A percentile compares a stretch with the other conserved stretches of the same genome.
phyloP scores from a whole-genome alignment of 805 yeast species.

The Spathaspora gorwiae region DNA sequence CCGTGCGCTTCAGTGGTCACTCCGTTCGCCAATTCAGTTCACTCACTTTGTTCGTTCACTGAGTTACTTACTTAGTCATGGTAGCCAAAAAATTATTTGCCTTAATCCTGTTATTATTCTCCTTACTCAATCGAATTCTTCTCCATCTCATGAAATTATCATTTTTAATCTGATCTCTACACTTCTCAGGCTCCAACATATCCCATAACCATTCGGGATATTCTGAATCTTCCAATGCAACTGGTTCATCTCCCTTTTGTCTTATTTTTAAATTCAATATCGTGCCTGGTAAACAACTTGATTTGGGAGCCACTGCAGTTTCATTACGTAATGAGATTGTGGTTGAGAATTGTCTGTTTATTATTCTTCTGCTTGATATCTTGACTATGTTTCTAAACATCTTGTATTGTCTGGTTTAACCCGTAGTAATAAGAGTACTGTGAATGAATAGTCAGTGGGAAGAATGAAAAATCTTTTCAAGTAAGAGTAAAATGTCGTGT shows the following conservation, averaged over 20 bases:
- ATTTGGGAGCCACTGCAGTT: conserved; percentile 6
- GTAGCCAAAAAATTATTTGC: conserved; percentile 71
- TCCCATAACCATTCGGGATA: conserved; percentile 97
- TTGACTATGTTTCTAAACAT: too few species aligned
- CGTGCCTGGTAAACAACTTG: conserved; percentile 64
- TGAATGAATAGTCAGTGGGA: too few species aligned
- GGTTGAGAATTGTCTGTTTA: too few species aligned
- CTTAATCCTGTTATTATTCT: conserved; percentile 67
- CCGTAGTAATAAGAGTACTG: too few species aligned
- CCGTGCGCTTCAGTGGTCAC: too few species aligned
- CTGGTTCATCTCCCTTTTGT: conserved; percentile 80
- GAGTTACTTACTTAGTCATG: conserved; percentile 27
- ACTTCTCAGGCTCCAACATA: conserved; percentile 64
- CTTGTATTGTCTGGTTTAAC: too few species aligned
- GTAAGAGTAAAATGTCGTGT: too few species aligned
- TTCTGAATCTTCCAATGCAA: conserved; percentile 81
- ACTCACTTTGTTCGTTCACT: too few species aligned
- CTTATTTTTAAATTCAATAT: conserved; percentile 65
- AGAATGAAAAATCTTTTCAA: too few species aligned
- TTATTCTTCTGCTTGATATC: too few species aligned
- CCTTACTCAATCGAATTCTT: conserved; percentile 58
- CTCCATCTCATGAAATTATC: conserved; percentile 66
- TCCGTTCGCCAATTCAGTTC: too few species aligned
- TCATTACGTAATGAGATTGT: too few species aligned
- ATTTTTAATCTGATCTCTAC: conserved; percentile 49